Percentiles rank a stretch among this genome's conserved stretches.
Evolutionary conservation across 2,329 filamentous ascomycete species (phyloP).

Genomic region (Chalaropsis ovoidea): DNA sequence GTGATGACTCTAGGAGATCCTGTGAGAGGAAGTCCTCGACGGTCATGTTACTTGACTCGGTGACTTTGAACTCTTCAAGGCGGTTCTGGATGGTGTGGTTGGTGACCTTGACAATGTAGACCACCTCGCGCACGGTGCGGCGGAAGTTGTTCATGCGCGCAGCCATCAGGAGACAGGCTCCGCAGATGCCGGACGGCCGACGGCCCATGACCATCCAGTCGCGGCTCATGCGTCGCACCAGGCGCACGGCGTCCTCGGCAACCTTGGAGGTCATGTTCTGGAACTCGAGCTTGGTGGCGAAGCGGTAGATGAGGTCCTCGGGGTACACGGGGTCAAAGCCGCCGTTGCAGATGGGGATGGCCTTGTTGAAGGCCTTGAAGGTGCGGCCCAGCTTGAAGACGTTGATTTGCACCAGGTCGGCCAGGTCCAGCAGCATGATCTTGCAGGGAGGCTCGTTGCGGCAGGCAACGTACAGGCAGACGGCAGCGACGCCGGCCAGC

Average conservation of each 20-base stretch:
- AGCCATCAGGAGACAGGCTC: slow-evolving; percentile 86
- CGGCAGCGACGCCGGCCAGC: slow-evolving; percentile 75
- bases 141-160: slow-evolving; percentile 98
- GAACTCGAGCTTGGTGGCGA: slow-evolving; percentile 87
- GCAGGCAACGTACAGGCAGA: slow-evolving; percentile 82
- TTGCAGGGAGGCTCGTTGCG: slow-evolving; percentile 68
- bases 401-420: slow-evolving; percentile 71
- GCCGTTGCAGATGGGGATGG: slow-evolving; percentile 58
- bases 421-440: slow-evolving; percentile 90
- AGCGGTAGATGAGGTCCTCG: slow-evolving; percentile 83
- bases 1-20: slow-evolving; percentile 59
- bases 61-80: slow-evolving; percentile 81
- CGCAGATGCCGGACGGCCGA: slow-evolving; percentile 85
- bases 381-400: slow-evolving; percentile 86
- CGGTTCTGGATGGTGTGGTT: slow-evolving; percentile 88
- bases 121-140: slow-evolving; percentile 81
- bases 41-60: slow-evolving; percentile 72
- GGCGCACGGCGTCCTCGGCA: slow-evolving; percentile 74
- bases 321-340: slow-evolving; percentile 62
- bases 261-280: slow-evolving; percentile 71
- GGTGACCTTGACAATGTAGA: slow-evolving; percentile 96
- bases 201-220: slow-evolving; percentile 97
- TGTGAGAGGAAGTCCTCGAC: slow-evolving; percentile 73
- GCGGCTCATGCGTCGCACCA: slow-evolving; percentile 84
- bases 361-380: slow-evolving; percentile 72